Evolutionary conservation across 495 filamentous ascomycete species (phyloP), one percentile per base, ranked within the genome.

Genomic region (Bombardia bombarda): DNA sequence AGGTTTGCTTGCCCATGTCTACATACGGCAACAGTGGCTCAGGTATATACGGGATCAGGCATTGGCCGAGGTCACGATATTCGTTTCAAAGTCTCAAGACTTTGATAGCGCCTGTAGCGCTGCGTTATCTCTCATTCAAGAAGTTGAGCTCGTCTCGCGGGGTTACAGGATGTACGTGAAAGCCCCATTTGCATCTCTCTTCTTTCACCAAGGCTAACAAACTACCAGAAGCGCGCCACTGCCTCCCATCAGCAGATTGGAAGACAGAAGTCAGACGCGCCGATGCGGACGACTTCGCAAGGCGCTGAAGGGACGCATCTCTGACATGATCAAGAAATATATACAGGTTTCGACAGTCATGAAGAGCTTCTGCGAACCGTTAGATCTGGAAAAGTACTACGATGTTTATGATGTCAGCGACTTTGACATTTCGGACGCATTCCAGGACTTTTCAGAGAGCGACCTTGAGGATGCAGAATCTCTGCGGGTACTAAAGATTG

Each of bases 91-190:
- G 49, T 79, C 87, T 30, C 90, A 92, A 50, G 80, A 84, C 18
- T 88, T 93, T 47, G 89, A 97, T 61, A 77, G 82, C 23, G 82
- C 85, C 23, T 82, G 78, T 25, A 83, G 82, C 40, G 80, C 87
- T 20, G 84, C 88, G 2, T 70, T 98, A 24, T 82, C 83, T 24
- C 77, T 96, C 39, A 84, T 98, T 46, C 90, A 97, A 65, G 92
- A 98, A 61, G 90, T 97, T 16, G 92, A 97, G 63, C 72, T 97
- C 38, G 90, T 97, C 10, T 90, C 90, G 30, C 78, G 90, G 51
- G 92, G 92, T 38, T 98, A 97, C 60, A 77, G 86, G 60, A 78
- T 98, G 87, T 90, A 65, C 68, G 80, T 59, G n/a, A 3, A 23
- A 14, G 26, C 6, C 26, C 26, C 26, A 10, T 22, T 34, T 25